Base-by-base conservation (phyloP, 805 yeast genomes). In the Metschnikowia aberdeeniae region DNA sequence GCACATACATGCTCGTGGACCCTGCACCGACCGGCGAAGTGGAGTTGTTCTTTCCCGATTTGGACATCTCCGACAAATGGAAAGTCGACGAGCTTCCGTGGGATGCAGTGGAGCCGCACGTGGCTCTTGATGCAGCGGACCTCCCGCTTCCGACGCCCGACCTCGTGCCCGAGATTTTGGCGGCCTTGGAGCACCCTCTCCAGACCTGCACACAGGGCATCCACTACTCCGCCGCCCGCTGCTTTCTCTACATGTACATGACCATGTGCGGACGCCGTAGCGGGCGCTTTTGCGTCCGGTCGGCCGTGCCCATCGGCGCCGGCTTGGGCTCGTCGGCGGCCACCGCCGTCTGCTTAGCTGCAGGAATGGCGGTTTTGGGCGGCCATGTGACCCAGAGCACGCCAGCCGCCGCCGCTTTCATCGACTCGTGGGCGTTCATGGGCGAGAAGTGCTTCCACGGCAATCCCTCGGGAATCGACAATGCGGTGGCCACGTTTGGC, bases 381-480 rank as follows among this genome's bases (percentile, higher is more conserved):
- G 78, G 77, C 3, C 81, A 77, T 50, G 68, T 85, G 13, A 40
- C 53, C 3, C 54, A 54, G 68, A 1, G 49, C 59, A 10, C 56
- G 34, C 32, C 37, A 1, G 63, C 60, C 4, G 82, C 76, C 43
- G 72, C 82, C 22, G 64, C 70, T n/a, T 77, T 82, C 50, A 81
- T 93, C 49, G 92, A 92, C 53, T 66, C 73, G 6, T 90, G 96
- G 96, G 82, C 98, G 1, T 85, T 85, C 52, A 74, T 92, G 70
- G 98, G 97, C 32, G 99, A 93, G 63, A 85, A 84, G 61, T 89
- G 97, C 61, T 86, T 90, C 54, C 98, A 92, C 61, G 98, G 98
- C 1, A 89, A 86, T 56, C 99, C 99, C 7, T 84, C 95, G 14
- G 99, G 99, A 10, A 89, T 93, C 43, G 99, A 93, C 63, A 93